Percentiles rank a stretch among this genome's conserved stretches.
Evolutionary conservation across 2,329 filamentous ascomycete species (phyloP).

Genomic region (Sporothrix pallida): DNA sequence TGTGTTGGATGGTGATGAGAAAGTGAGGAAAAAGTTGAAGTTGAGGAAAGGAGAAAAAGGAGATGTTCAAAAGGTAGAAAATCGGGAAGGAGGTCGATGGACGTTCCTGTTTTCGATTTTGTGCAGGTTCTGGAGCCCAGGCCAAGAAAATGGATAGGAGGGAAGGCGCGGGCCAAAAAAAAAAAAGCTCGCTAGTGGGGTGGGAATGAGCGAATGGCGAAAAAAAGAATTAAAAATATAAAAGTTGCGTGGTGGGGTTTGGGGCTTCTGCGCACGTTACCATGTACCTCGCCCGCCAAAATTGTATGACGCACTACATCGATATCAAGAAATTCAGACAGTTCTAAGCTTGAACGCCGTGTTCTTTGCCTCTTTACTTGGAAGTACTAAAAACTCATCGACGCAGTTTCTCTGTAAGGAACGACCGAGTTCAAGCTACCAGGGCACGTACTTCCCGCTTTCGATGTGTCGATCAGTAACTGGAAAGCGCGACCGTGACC

Average conservation of each 20-base stretch:
- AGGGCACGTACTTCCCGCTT: not conserved
- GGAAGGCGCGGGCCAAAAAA: slow-evolving; percentile 33
- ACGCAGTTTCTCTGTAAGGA: slow-evolving; percentile 6
- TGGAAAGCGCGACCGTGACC: slow-evolving; percentile 12
- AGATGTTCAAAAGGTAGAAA: slow-evolving; percentile 22
- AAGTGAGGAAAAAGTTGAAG: not conserved
- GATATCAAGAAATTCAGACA: not conserved
- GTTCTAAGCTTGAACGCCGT: too few relatives aligned
- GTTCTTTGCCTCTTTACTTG: too few relatives aligned
- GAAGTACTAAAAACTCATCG: not conserved
- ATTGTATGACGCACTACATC: slow-evolving; percentile 17
- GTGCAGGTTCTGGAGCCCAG: not conserved
- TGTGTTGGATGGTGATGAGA: not conserved
- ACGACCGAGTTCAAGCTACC: not conserved
- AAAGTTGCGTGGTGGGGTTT: slow-evolving; percentile 21
- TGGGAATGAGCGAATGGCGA: slow-evolving; percentile 18
- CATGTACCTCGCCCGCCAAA: slow-evolving; percentile 7
- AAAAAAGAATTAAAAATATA: slow-evolving; percentile 15
- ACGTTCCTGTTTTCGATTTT: not conserved
- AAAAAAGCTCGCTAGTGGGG: slow-evolving; percentile 27
- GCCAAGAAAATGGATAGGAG: slow-evolving; percentile 26
- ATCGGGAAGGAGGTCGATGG: slow-evolving; percentile 1
- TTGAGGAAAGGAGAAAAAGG: not conserved
- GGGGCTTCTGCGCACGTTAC: slow-evolving; percentile 1
- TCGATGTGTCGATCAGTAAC: not conserved